Percentiles rank a stretch among this genome's conserved stretches.
These are phyloP conservation scores for Aspergillus sp. DNA, from an alignment of 2,329 filamentous ascomycete species.

Conservation along the genomic window DNA sequence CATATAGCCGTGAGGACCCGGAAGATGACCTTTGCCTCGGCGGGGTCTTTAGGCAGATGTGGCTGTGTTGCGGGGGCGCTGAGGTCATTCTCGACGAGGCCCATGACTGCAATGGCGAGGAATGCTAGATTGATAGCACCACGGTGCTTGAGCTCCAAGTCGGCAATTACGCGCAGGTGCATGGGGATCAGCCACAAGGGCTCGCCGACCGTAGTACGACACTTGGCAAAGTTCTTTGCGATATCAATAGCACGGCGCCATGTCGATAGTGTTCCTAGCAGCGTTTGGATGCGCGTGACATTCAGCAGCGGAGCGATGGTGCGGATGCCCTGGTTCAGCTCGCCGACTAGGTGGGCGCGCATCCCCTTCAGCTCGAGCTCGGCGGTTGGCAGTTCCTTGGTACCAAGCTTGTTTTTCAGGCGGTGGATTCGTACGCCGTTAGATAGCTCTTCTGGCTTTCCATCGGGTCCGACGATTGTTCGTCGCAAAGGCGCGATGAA, in stretches of 20 bases:
- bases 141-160: constrained; percentile 40
- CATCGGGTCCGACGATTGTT: background rate
- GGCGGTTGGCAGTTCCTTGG: constrained; percentile 67
- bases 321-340: constrained; percentile 64
- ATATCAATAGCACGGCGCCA: constrained; percentile 44
- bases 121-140: constrained; percentile 38
- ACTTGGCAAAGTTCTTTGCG: constrained; percentile 41
- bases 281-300: constrained; percentile 55
- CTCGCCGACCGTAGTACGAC: constrained; percentile 37
- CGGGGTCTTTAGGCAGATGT: constrained; percentile 27
- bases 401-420: constrained; percentile 72
- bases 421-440: constrained; percentile 68
- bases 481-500: constrained; percentile 63
- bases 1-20: constrained; percentile 29
- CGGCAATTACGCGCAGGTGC: constrained; percentile 41
- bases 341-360: constrained; percentile 66
- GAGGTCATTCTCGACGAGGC: constrained; percentile 53
- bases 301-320: constrained; percentile 70
- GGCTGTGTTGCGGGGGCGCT: background rate
- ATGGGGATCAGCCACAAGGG: constrained; percentile 41
- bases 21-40: constrained; percentile 27
- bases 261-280: constrained; percentile 35
- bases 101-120: constrained; percentile 33
- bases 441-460: constrained; percentile 40
- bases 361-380: constrained; percentile 65